Percentiles rank a stretch among this genome's conserved stretches.
Evolutionary conservation across 2,329 filamentous ascomycete genomes (phyloP).

Genomic region (Diaporthe sp.): DNA sequence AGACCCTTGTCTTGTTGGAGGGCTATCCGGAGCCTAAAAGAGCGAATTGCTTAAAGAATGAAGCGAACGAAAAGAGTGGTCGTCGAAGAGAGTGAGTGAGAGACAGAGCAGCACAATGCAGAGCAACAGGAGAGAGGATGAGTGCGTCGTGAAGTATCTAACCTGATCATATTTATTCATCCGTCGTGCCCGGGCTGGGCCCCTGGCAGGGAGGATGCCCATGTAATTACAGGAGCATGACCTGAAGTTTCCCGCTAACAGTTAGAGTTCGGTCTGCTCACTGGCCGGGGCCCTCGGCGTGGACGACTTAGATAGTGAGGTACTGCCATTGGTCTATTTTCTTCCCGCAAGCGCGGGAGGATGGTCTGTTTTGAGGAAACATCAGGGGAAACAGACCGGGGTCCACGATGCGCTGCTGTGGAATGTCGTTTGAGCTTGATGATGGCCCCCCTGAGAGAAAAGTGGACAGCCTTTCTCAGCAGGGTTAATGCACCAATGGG

Average conservation of each 20-base stretch:
- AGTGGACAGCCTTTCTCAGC: slow-evolving; percentile 6
- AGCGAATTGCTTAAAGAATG: slow-evolving; percentile 38
- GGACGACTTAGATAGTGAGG: slow-evolving; percentile 28
- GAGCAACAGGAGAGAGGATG: not conserved
- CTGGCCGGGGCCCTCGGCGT: not conserved
- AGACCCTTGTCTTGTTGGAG: slow-evolving; percentile 35
- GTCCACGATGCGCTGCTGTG: slow-evolving; percentile 28
- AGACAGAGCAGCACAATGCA: slow-evolving; percentile 29
- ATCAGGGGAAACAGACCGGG: slow-evolving; percentile 37
- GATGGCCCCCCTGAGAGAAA: slow-evolving; percentile 21
- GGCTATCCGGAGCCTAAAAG: slow-evolving; percentile 42
- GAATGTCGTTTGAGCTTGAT: slow-evolving; percentile 38
- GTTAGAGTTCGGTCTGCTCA: not conserved
- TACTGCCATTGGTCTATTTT: slow-evolving; percentile 25
- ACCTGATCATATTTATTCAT: slow-evolving; percentile 36
- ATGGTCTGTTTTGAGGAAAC: slow-evolving; percentile 33
- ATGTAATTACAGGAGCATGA: slow-evolving; percentile 39
- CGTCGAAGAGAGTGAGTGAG: slow-evolving; percentile 33
- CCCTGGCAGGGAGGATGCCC: slow-evolving; percentile 28
- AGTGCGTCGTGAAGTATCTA: not conserved
- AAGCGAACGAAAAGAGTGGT: slow-evolving; percentile 38
- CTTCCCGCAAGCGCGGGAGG: slow-evolving; percentile 35
- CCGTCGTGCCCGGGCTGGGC: not conserved
- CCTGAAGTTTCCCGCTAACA: slow-evolving; percentile 33
- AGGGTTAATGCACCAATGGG: slow-evolving; percentile 40